phyloP scores from a whole-genome alignment of 768 basidiomycete genomes.

The Rhodosporidiobolus sp. region DNA sequence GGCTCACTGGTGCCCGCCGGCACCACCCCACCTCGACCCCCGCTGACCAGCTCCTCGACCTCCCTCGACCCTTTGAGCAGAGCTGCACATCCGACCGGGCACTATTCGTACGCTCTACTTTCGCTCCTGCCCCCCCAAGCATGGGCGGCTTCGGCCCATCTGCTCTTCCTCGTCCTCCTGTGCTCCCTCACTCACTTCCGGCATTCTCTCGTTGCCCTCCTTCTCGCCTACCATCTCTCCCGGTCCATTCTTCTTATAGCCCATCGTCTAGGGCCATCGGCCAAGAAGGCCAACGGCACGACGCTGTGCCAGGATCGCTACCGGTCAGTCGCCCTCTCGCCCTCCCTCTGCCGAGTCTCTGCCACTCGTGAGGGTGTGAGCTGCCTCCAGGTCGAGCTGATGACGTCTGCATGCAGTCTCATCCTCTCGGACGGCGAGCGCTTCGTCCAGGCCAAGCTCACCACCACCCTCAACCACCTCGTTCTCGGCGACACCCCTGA shows the following conservation, averaged over 20 bases:
- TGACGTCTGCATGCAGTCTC: conserved; percentile 57
- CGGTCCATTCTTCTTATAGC: conserved; percentile 42
- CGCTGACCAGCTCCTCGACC: no score
- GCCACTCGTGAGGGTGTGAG: neutral
- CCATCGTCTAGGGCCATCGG: conserved; percentile 75
- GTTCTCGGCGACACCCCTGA: conserved; percentile 58
- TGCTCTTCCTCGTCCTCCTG: no score
- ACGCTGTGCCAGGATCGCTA: conserved; percentile 49
- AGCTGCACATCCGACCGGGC: no score
- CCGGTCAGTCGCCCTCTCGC: conserved; percentile 41
- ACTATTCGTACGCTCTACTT: no score
- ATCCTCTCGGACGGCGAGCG: conserved; percentile 85
- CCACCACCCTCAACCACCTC: conserved; percentile 78
- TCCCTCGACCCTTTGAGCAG: no score
- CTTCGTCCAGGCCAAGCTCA: conserved; percentile 90
- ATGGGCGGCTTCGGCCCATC: no score
- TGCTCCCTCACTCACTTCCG: no score
- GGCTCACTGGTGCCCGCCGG: no score
- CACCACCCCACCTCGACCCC: no score
- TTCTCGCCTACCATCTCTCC: no score
- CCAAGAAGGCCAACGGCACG: conserved; percentile 65
- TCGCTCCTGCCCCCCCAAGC: no score
- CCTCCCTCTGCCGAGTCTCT: conserved; percentile 1
- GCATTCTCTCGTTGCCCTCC: no score
- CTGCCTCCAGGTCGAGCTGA: conserved; percentile 40